Percentiles rank a stretch among this genome's conserved stretches.
These are phyloP conservation scores for Alternaria solani DNA, from an alignment of 2,329 filamentous ascomycete genomes.

Conservation along the genomic window DNA sequence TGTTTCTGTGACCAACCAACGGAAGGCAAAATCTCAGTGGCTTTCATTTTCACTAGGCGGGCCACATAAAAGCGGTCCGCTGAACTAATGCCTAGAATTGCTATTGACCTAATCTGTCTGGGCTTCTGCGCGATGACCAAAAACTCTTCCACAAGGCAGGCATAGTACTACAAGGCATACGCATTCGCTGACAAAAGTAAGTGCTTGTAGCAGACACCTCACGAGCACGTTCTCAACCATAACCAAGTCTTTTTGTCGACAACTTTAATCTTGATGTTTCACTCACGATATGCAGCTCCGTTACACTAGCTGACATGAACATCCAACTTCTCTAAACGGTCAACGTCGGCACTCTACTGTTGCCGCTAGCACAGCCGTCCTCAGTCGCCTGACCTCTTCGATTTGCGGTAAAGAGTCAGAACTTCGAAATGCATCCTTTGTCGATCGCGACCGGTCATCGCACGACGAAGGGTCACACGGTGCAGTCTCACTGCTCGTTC, in stretches of 20 bases:
- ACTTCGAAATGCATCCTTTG: not conserved
- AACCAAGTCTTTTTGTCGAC: not conserved
- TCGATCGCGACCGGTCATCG: not conserved
- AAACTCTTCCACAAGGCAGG: not conserved
- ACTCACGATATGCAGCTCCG: not conserved
- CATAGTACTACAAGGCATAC: not conserved
- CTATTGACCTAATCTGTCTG: not conserved
- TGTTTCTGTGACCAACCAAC: not conserved
- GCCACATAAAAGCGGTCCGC: not conserved
- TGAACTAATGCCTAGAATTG: not conserved
- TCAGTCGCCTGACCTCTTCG: slow-evolving; percentile 7
- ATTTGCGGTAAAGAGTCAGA: not conserved
- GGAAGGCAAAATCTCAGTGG: not conserved
- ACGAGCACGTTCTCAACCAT: not conserved
- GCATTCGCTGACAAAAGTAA: not conserved
- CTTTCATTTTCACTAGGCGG: not conserved
- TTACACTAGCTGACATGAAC: slow-evolving; percentile 5
- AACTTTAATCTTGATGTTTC: not conserved
- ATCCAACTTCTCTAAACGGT: not conserved
- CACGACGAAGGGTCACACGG: slow-evolving; percentile 4
- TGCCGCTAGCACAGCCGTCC: not conserved
- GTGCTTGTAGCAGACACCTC: not conserved
- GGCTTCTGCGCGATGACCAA: not conserved
- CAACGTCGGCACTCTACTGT: slow-evolving; percentile 6
- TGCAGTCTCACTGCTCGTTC: slow-evolving; percentile 2